Percentiles rank a stretch among this genome's conserved stretches.
phyloP scores from a whole-genome alignment of 2,329 filamentous ascomycete species.

The Tolypocladium amazonense region DNA sequence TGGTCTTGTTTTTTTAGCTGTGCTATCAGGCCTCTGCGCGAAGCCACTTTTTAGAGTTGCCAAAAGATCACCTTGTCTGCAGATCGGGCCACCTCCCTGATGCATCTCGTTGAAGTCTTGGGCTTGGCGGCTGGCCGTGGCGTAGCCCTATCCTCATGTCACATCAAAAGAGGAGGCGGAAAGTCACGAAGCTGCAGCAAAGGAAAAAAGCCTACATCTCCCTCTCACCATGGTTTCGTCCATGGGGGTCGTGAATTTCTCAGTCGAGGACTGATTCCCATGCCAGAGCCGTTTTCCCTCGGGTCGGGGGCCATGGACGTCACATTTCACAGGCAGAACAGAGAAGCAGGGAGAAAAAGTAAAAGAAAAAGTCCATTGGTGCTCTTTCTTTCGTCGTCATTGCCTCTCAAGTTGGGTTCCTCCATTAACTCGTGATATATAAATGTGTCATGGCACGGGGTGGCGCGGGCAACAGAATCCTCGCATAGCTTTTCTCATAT shows the following conservation, averaged over 20 bases:
- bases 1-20: background rate
- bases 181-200: background rate
- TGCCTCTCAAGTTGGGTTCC: background rate
- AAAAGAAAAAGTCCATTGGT: background rate
- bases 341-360: background rate
- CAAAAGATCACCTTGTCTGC: background rate
- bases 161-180: background rate
- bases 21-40: background rate
- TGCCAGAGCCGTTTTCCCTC: background rate
- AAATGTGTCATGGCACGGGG: constrained; percentile 1
- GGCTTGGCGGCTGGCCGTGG: background rate
- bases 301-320: background rate
- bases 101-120: background rate
- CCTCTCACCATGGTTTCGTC: background rate
- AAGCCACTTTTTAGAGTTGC: background rate
- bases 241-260: background rate
- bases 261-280: background rate
- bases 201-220: background rate
- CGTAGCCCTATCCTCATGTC: too few relatives aligned
- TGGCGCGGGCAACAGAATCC: background rate
- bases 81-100: background rate
- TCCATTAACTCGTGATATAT: constrained; percentile 1
- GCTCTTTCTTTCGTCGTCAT: background rate
- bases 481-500: background rate
- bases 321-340: background rate